These are phyloP conservation scores for Eimeria necatrix DNA, from an alignment of 169 alveolate species.

Conservation along the genomic window DNA sequence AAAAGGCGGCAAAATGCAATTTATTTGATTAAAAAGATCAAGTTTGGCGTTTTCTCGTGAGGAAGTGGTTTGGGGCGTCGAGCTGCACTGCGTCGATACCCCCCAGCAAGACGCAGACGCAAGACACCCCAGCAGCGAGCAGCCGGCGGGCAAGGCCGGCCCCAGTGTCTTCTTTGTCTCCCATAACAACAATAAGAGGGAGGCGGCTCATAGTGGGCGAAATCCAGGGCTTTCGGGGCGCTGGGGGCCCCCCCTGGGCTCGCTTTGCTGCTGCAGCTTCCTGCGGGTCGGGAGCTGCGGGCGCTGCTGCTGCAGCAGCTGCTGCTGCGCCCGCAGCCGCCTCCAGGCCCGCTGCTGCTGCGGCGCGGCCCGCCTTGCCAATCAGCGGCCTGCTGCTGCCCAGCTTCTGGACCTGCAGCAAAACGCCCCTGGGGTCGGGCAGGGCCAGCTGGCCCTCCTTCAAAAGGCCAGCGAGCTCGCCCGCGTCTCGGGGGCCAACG, in stretches of 20 bases:
- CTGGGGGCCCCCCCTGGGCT: not conserved
- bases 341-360: not conserved
- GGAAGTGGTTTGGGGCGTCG: constrained; percentile 68
- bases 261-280: not conserved
- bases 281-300: not conserved
- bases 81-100: constrained; percentile 73
- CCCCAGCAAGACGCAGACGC: constrained; percentile 71
- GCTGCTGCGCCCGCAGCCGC: not conserved
- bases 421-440: constrained; percentile 35
- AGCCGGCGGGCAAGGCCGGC: constrained; percentile 63
- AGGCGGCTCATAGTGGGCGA: constrained; percentile 20
- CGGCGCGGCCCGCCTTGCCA: constrained; percentile 43
- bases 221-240: constrained; percentile 1
- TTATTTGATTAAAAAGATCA: not conserved
- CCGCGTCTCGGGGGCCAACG: constrained; percentile 16
- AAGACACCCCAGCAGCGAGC: constrained; percentile 52
- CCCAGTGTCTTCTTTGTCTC: constrained; percentile 63
- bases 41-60: not conserved
- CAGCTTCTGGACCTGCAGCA: constrained; percentile 17
- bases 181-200: constrained; percentile 59
- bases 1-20: too few relatives aligned
- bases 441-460: constrained; percentile 33
- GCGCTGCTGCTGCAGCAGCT: not conserved
- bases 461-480: constrained; percentile 14
- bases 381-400: constrained; percentile 56